A percentile compares a stretch with the other conserved stretches of the same genome.
Evolutionary conservation across 2,329 filamentous ascomycete species (phyloP).

Genomic region (Trichoderma simmonsii): DNA sequence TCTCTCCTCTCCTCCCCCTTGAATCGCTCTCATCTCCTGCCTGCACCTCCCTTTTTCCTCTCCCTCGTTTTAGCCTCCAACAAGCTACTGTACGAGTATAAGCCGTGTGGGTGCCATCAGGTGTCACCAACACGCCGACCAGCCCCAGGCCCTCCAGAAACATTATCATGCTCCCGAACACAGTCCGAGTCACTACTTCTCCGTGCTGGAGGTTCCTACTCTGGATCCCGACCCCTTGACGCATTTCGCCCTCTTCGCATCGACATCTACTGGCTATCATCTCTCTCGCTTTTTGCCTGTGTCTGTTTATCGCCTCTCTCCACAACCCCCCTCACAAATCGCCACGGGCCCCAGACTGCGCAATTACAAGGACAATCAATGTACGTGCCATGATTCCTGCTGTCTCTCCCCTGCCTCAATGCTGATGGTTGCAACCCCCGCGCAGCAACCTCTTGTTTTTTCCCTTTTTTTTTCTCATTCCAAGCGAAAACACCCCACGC

Average conservation of each 20-base stretch:
- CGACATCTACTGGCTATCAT: not conserved
- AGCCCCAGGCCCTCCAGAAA: constrained; percentile 18
- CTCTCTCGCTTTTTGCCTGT: not conserved
- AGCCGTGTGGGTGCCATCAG: constrained; percentile 15
- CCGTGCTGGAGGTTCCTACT: constrained; percentile 41
- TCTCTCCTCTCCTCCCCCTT: not conserved
- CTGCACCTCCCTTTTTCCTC: not conserved
- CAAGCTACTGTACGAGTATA: not conserved
- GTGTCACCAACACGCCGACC: constrained; percentile 18
- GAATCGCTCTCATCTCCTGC: not conserved
- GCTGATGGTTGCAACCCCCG: constrained; percentile 17
- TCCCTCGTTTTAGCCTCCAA: not conserved
- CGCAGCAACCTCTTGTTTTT: constrained; percentile 14
- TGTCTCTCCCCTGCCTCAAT: constrained; percentile 8
- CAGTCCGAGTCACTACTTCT: constrained; percentile 37
- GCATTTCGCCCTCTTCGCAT: constrained; percentile 5
- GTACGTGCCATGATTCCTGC: constrained; percentile 2
- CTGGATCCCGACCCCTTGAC: constrained; percentile 40
- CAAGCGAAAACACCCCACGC: constrained; percentile 17
- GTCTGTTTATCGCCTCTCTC: not conserved
- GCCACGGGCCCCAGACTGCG: not conserved
- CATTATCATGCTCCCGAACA: constrained; percentile 41
- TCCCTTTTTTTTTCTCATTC: constrained; percentile 5
- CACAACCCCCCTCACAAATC: not conserved
- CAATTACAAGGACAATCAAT: not conserved